Percentiles rank a stretch among this genome's conserved stretches.
Evolutionary conservation across 2,329 filamentous ascomycete species (phyloP).

Genomic region (Aotearoamyces nothofagi): DNA sequence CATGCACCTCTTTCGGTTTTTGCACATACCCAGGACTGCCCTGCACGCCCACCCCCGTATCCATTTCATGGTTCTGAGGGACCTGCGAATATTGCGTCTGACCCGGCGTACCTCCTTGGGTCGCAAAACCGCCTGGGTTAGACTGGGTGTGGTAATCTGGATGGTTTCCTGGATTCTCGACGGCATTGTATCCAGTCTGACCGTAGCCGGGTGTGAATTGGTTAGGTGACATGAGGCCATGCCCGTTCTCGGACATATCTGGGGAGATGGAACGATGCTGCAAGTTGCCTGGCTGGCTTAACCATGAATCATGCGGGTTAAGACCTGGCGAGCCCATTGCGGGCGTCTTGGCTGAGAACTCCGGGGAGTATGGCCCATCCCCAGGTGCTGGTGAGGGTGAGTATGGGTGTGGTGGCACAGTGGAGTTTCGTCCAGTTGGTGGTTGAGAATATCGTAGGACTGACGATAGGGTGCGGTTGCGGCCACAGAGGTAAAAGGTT

Average conservation of each 20-base stretch:
- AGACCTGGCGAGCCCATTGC: background rate
- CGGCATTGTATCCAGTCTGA: background rate
- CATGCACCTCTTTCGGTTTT: too few species aligned
- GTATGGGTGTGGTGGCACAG: background rate
- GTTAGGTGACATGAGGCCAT: background rate
- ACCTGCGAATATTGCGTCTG: background rate
- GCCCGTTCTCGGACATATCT: background rate
- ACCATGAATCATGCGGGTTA: background rate
- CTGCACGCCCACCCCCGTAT: background rate
- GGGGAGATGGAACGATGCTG: background rate
- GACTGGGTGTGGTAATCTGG: too few species aligned
- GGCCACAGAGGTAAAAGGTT: constrained; percentile 31
- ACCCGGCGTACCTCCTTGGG: background rate
- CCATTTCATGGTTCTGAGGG: background rate
- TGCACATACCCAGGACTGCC: constrained; percentile 1
- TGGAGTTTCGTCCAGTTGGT: background rate
- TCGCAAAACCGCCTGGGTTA: too few species aligned
- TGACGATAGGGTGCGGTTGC: constrained; percentile 2
- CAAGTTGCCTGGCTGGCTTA: too few species aligned
- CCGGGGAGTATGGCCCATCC: background rate
- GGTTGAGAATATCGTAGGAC: background rate
- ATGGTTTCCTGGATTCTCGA: background rate
- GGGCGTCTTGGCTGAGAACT: background rate
- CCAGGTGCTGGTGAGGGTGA: background rate
- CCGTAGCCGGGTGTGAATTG: background rate